A percentile compares a stretch with the other conserved stretches of the same genome.
phyloP scores from a whole-genome alignment of 2,329 filamentous ascomycete species.

The Phialocephala subalpina region DNA sequence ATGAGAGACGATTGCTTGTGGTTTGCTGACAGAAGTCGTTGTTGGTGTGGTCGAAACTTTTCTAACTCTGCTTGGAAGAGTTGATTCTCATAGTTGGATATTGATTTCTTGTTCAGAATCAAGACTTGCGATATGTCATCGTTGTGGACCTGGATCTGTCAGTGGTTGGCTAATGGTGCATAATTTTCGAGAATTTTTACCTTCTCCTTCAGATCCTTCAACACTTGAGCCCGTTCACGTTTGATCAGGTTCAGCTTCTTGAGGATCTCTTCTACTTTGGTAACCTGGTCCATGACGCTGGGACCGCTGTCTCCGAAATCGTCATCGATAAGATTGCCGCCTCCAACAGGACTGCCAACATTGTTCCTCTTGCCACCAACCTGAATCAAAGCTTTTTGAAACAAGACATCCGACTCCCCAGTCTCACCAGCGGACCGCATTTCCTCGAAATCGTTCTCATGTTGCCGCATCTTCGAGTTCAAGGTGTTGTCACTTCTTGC shows the following conservation, averaged over 20 bases:
- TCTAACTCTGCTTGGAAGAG: slow-evolving; percentile 97
- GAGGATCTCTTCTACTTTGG: slow-evolving; percentile 85
- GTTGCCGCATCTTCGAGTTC: slow-evolving; percentile 82
- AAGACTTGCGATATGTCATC: slow-evolving; percentile 98
- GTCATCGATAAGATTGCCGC: slow-evolving; percentile 87
- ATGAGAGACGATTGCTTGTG: slow-evolving; percentile 95
- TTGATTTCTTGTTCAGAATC: slow-evolving; percentile 97
- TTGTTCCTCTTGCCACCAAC: slow-evolving; percentile 69
- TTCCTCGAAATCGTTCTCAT: slow-evolving; percentile 90
- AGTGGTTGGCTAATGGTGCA: slow-evolving; percentile 11
- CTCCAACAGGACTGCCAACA: slow-evolving; percentile 63
- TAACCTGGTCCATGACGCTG: slow-evolving; percentile 89
- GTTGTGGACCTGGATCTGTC: slow-evolving; percentile 75
- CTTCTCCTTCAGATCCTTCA: slow-evolving; percentile 98
- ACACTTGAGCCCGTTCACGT: slow-evolving; percentile 85
- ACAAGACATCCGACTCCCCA: slow-evolving; percentile 87
- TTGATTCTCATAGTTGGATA: slow-evolving; percentile 89
- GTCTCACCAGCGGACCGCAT: slow-evolving; percentile 90
- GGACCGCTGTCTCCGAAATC: slow-evolving; percentile 84
- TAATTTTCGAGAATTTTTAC: slow-evolving; percentile 54
- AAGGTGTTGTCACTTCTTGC: slow-evolving; percentile 86
- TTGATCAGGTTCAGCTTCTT: slow-evolving; percentile 94
- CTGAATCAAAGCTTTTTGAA: slow-evolving; percentile 86
- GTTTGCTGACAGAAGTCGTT: slow-evolving; percentile 87
- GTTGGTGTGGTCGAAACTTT: slow-evolving; percentile 94